Base-by-base conservation (phyloP, 2,329 filamentous ascomycete species). In the Claviceps arundinis region DNA sequence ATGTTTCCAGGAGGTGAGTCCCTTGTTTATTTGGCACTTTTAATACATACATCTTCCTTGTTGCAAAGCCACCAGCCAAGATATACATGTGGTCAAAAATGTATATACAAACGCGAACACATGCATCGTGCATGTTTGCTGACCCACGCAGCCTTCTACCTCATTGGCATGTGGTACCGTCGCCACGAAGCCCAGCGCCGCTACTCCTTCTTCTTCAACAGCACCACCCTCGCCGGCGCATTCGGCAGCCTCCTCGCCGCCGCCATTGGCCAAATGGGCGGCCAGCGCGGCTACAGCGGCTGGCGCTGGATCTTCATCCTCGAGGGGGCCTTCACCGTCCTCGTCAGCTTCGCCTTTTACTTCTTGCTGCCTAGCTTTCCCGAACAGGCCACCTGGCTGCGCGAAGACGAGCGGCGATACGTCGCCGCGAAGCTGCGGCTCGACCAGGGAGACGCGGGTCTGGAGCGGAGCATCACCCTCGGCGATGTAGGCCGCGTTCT, bases 131-230 rank as follows among this genome's bases (percentile, higher is more conserved):
- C 3, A 13, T 22, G 16, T 47, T 34, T 7, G 26, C 16, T 34
- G 9, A 8, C 14, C 4, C 30, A 19, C 17, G 8, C 38, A 54
- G 72, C 69, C 48, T 77, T 85, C 63, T 86, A 89, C 62, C 70
- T 90, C 7, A 82, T 89, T 55, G 82, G 87, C 53, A 91, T 91
- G 83, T 94, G 87, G 89, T 98, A 97, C 61, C 82, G 84, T 54
- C 81, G 91, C 54, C 74, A 75, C 45, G 93, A 97, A 69, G 89
- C 90, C 2, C 91, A 97, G 68, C 88, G 89, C 62, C 82, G 93
- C 34, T 96, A 90, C 70, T 87, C 84, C 16, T 90, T 97, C 73
- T 97, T 97, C 75, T 97, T 97, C 73, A 83, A 80, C 61, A 87
- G 78, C 30, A 90, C 87, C 0, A 86, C 84, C 0, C 72, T 91